Percentiles rank a stretch among this genome's conserved stretches.
Conservation (phyloP, 2,329 filamentous ascomycete species). For the Leptographium procerum region DNA sequence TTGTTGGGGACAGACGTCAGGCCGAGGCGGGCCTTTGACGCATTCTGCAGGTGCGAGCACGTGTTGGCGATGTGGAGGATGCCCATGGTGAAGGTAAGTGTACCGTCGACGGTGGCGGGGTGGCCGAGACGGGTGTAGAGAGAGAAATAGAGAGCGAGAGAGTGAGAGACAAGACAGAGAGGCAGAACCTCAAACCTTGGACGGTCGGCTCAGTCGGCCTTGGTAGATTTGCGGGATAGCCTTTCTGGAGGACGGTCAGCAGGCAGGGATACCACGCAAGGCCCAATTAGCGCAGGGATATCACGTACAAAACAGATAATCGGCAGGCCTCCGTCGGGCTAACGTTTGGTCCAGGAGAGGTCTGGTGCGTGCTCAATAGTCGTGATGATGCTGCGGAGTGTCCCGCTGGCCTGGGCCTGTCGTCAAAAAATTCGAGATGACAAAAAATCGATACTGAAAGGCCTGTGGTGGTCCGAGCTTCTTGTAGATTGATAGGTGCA, state of each 20-base stretch:
- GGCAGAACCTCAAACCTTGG: too few species aligned
- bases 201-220: too few species aligned
- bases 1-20: conserved; percentile 73
- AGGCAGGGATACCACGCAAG: not conserved
- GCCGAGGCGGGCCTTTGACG: conserved; percentile 68
- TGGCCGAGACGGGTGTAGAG: not conserved
- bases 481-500: not conserved
- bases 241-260: not conserved
- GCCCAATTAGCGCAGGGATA: not conserved
- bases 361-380: not conserved
- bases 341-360: not conserved
- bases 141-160: too few species aligned
- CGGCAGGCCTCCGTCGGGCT: not conserved
- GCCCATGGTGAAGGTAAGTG: conserved; percentile 19
- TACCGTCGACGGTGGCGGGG: not conserved
- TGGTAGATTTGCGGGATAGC: too few species aligned
- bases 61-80: conserved; percentile 66
- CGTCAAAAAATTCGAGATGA: not conserved
- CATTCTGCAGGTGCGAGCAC: conserved; percentile 88
- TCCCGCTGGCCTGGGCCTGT: not conserved
- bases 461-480: not conserved
- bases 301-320: not conserved
- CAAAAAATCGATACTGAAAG: not conserved
- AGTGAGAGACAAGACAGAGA: too few species aligned
- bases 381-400: not conserved